Percentiles rank a stretch among this genome's conserved stretches.
Evolutionary conservation across 495 filamentous ascomycete genomes (phyloP).

Genomic region (Neurospora sp.): DNA sequence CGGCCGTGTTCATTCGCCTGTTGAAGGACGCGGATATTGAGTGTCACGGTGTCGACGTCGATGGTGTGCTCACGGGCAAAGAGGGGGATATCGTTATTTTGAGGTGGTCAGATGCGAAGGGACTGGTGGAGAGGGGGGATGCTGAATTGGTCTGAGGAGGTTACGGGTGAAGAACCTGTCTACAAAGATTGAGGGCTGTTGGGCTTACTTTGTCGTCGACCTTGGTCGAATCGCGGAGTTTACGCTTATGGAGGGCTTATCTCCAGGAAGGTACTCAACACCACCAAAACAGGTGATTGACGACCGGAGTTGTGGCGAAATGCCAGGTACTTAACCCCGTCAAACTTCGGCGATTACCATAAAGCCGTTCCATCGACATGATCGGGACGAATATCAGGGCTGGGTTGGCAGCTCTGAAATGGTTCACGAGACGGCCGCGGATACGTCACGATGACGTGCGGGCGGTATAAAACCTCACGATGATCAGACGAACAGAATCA

Average conservation of each 20-base stretch:
- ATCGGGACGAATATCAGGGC: not conserved
- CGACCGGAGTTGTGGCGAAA: not conserved
- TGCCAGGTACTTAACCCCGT: not conserved
- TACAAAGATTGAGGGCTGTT: not conserved
- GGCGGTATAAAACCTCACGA: not conserved
- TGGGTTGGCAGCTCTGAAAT: not conserved
- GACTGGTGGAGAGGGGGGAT: slow-evolving; percentile 58
- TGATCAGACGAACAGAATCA: not conserved
- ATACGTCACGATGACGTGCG: not conserved
- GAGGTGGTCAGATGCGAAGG: slow-evolving; percentile 73
- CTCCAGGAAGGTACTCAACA: not conserved
- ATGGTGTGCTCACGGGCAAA: slow-evolving; percentile 48
- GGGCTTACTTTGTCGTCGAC: not conserved
- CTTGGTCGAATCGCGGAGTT: not conserved
- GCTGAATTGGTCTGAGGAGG: slow-evolving; percentile 66
- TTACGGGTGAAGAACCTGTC: not conserved
- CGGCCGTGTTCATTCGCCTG: slow-evolving; percentile 75
- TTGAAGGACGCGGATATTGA: slow-evolving; percentile 48
- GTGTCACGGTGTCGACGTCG: slow-evolving; percentile 48
- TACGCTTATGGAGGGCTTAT: not conserved
- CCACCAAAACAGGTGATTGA: not conserved
- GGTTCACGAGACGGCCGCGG: not conserved
- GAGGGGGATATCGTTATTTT: slow-evolving; percentile 82
- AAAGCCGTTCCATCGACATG: not conserved
- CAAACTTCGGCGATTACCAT: not conserved